Base-by-base conservation (phyloP, 148 eudicot genomes). In the Dianthus caryophyllus region DNA sequence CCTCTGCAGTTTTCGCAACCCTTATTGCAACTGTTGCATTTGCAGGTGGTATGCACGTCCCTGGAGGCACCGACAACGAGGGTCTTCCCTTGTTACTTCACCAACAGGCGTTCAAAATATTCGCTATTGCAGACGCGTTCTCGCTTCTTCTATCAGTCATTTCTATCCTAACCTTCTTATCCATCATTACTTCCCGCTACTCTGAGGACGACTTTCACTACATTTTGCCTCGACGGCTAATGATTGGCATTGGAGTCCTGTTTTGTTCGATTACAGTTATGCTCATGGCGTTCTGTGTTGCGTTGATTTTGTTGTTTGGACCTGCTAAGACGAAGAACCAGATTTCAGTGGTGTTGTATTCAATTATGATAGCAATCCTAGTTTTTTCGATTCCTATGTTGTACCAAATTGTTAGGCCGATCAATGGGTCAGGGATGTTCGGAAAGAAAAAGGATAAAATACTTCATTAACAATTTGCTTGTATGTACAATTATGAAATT, bases 21-120 rank as follows among this genome's bases (percentile, higher is more conserved):
- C 78, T 75, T 13, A 69, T 75, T n/a, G 73, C 78, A 0, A 75
- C 78, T 0, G 73, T 75, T 10, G 73, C 47, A 1, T 75, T 75
- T 64, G 21, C 49, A 10, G 78, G 73, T 14, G 56, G 62, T 6
- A 64, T 75, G 21, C 64, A 24, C 8, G 73, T 68, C 14, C 78
- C 78, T 6, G 78, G 73, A 63, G 78, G 78, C 4, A 48, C 21
- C 1, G 24, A 20, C 41, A 46, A 15, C 9, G 39, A 36, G 26
- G 67, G 72, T 9, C 27, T 27, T 1, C 68, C 67, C 0, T 7
- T 46, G 5, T 25, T 66, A 26, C 4, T 20, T 1, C 25, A 60
- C 2, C 51, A 52, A 20, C 24, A 5, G 22, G 69, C 69, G 26
- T 75, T 69, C 30, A 18, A n/a, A 21, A 26, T 54, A 33, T 75